Percentiles rank a stretch among this genome's conserved stretches.
These are phyloP conservation scores for Starmerella vitae DNA, from an alignment of 805 yeast genomes.

Conservation along the genomic window DNA sequence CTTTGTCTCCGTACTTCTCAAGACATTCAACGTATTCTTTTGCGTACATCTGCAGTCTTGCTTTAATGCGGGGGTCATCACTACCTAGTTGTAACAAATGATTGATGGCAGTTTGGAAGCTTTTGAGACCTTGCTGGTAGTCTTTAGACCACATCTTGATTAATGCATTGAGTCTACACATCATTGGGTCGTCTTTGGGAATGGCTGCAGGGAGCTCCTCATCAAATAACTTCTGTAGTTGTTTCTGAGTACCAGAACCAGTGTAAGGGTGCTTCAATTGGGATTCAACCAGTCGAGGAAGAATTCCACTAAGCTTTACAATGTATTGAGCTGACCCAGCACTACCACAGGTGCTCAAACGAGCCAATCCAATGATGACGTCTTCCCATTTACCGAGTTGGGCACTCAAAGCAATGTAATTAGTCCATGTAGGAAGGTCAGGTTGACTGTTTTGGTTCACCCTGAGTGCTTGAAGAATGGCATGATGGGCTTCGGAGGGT, in stretches of 20 bases:
- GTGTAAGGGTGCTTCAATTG: conserved; percentile 2
- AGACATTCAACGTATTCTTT: conserved; percentile 9
- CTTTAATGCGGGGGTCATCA: background rate
- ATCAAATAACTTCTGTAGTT: conserved; percentile 32
- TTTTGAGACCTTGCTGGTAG: conserved; percentile 80
- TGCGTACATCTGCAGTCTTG: conserved; percentile 9
- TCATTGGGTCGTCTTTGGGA: conserved; percentile 42
- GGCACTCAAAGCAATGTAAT: conserved; percentile 67
- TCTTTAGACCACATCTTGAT: conserved; percentile 75
- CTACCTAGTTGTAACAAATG: background rate
- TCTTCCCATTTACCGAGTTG: conserved; percentile 81
- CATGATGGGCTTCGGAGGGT: conserved; percentile 66
- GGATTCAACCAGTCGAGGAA: conserved; percentile 11
- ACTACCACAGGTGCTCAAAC: conserved; percentile 42
- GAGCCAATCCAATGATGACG: conserved; percentile 60
- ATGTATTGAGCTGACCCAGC: conserved; percentile 39
- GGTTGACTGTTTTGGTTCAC: conserved; percentile 45
- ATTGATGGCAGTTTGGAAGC: conserved; percentile 69
- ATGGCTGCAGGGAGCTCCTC: conserved; percentile 53
- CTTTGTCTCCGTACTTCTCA: conserved; percentile 48
- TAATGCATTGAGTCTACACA: conserved; percentile 74
- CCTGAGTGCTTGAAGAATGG: conserved; percentile 65
- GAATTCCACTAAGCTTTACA: conserved; percentile 21
- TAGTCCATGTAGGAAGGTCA: conserved; percentile 87
- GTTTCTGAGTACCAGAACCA: conserved; percentile 4